These are phyloP conservation scores for Yarrowia porcina DNA, from an alignment of 805 yeast species.

Conservation along the genomic window DNA sequence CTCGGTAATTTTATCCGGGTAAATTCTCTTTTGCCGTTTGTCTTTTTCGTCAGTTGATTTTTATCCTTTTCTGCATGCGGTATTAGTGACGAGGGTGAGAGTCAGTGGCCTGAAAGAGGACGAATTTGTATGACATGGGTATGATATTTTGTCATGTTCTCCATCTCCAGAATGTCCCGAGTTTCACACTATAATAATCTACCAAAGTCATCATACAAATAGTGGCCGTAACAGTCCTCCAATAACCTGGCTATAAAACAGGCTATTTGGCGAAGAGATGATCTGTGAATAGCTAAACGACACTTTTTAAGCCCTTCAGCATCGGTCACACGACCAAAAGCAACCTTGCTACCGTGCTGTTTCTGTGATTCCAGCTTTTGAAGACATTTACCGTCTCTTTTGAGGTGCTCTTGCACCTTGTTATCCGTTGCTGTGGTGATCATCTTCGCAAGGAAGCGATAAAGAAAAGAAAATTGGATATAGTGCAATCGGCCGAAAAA, in stretches of 20 bases:
- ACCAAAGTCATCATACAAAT: neutral
- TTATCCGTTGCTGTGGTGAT: conserved; percentile 9
- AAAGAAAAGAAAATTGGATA: neutral
- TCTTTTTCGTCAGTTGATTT: too few species aligned
- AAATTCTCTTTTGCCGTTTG: neutral
- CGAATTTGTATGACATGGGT: neutral
- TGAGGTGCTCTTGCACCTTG: too few species aligned
- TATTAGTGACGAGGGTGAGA: too few species aligned
- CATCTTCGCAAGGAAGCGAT: neutral
- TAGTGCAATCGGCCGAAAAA: too few species aligned
- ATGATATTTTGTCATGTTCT: too few species aligned
- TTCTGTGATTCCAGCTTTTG: too few species aligned
- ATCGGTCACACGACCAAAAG: neutral
- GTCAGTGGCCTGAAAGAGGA: too few species aligned
- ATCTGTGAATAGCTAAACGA: too few species aligned
- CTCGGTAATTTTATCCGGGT: neutral
- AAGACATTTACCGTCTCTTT: too few species aligned
- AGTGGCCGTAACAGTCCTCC: neutral
- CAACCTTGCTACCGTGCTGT: neutral
- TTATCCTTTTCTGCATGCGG: neutral
- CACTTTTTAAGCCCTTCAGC: too few species aligned
- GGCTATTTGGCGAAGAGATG: too few species aligned
- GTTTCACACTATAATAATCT: neutral
- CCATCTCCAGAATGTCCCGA: neutral
- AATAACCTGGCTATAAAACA: too few species aligned